Evolutionary conservation across 177 flowering plant species (phyloP).

Genomic region (Tripterygium wilfordii): DNA sequence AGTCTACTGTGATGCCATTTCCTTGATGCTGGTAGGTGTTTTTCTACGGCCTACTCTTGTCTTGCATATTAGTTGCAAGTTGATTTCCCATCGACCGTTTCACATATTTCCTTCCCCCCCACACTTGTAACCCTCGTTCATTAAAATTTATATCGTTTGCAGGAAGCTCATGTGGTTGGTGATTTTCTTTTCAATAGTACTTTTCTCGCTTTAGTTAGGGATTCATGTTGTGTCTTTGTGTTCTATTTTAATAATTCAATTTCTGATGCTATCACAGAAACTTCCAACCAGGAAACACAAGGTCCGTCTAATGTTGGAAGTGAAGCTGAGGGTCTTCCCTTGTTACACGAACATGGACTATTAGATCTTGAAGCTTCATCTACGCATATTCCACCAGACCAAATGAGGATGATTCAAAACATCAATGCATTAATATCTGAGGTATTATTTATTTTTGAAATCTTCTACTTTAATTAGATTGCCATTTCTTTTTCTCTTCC

Average conservation of each 20-base stretch:
- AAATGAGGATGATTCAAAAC: slow-evolving; percentile 65
- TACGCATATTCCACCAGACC: slow-evolving; percentile 65
- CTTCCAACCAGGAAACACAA: slow-evolving; percentile 22
- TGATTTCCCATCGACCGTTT: no score
- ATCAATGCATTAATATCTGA: slow-evolving; percentile 74
- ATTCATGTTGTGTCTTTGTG: slow-evolving; percentile 9
- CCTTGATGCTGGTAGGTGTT: no score
- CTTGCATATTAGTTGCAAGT: no score
- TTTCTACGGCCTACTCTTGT: no score
- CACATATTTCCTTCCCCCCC: no score
- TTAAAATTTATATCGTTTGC: no score
- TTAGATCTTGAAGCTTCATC: slow-evolving; percentile 34
- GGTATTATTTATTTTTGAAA: slow-evolving; percentile 33
- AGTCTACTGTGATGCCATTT: no score
- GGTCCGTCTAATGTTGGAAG: slow-evolving; percentile 17
- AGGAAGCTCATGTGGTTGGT: no score
- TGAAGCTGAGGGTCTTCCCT: slow-evolving; percentile 11
- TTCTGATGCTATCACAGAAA: slow-evolving; percentile 17
- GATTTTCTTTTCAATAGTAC: background rate
- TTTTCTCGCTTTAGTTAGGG: background rate
- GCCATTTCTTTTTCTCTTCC: background rate
- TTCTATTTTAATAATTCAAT: slow-evolving; percentile 11
- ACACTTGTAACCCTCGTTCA: no score
- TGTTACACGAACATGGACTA: slow-evolving; percentile 26
- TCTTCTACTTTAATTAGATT: background rate